Evolutionary conservation across 192 early-diverging fungal species (phyloP).

Genomic region (Coemansia sp.): DNA sequence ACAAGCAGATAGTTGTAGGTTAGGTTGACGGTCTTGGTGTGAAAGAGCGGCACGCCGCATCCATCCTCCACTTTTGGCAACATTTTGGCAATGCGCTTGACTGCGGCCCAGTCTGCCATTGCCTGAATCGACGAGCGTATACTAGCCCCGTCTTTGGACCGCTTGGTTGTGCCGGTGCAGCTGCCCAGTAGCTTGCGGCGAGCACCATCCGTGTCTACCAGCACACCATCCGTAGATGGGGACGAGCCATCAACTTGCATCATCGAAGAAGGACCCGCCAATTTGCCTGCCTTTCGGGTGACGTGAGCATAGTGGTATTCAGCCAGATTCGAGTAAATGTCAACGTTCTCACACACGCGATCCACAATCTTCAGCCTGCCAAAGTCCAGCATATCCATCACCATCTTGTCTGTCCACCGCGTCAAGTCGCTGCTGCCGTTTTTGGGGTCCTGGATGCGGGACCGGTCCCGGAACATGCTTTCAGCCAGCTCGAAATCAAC

Average conservation of each 20-base stretch:
- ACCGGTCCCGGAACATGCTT: slow-evolving; percentile 16
- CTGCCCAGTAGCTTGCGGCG: background rate
- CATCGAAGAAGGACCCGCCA: too few relatives aligned
- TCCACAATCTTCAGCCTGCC: slow-evolving; percentile 35
- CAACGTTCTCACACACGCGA: slow-evolving; percentile 15
- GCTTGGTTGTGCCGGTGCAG: background rate
- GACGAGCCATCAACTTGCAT: too few relatives aligned
- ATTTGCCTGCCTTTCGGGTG: too few relatives aligned
- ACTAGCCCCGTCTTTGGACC: background rate
- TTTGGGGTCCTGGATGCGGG: background rate
- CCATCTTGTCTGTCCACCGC: slow-evolving; percentile 3
- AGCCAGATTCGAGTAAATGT: slow-evolving; percentile 29
- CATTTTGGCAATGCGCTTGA: slow-evolving; percentile 21
- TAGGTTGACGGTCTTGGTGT: slow-evolving; percentile 3
- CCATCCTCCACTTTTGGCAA: slow-evolving; percentile 8
- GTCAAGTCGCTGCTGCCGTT: slow-evolving; percentile 1
- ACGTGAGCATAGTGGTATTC: slow-evolving; percentile 28
- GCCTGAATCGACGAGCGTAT: background rate
- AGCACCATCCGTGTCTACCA: background rate
- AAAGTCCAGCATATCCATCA: slow-evolving; percentile 40
- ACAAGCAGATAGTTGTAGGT: slow-evolving; percentile 24
- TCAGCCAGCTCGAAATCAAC: slow-evolving; percentile 30
- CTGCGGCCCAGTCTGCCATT: slow-evolving; percentile 17
- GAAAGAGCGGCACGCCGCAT: slow-evolving; percentile 29
- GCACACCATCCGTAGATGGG: too few relatives aligned